These are phyloP conservation scores for Pichia ethanolica DNA, from an alignment of 805 yeast species.

Conservation along the genomic window DNA sequence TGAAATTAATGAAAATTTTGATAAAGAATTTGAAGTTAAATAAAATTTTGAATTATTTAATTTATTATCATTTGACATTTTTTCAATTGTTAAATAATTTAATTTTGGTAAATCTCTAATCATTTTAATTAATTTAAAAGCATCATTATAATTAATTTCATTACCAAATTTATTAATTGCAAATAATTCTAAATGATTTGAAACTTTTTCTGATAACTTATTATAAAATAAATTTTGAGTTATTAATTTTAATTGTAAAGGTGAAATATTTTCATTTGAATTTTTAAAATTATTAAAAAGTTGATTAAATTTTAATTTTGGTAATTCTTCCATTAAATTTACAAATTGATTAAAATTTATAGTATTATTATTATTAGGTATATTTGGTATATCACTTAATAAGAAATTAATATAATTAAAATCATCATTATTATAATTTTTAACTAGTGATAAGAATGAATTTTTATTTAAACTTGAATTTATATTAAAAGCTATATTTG, in stretches of 20 bases:
- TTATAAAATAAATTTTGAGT: constrained; percentile 22
- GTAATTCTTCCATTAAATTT: constrained; percentile 19
- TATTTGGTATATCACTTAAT: not conserved
- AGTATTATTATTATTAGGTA: not conserved
- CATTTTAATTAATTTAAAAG: constrained; percentile 40
- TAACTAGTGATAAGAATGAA: constrained; percentile 3
- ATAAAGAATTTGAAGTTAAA: constrained; percentile 19
- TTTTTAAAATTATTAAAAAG: constrained; percentile 12
- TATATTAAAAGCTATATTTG: not conserved
- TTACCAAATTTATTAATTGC: constrained; percentile 32
- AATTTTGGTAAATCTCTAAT: constrained; percentile 30
- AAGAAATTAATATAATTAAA: constrained; percentile 12
- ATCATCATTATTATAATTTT: constrained; percentile 7
- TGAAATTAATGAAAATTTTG: constrained; percentile 8
- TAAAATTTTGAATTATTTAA: constrained; percentile 10
- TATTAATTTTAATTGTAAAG: constrained; percentile 16
- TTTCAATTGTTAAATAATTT: constrained; percentile 26
- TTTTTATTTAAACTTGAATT: constrained; percentile 2
- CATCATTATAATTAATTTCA: constrained; percentile 40
- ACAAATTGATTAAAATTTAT: constrained; percentile 15
- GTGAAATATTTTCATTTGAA: constrained; percentile 12
- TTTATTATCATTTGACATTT: constrained; percentile 15
- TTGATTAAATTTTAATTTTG: constrained; percentile 22
- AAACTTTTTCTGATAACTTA: constrained; percentile 40
- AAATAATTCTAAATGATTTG: constrained; percentile 48